A percentile compares a stretch with the other conserved stretches of the same genome.
Conservation (phyloP, 306 rosid species). For the Vigna radiata region DNA sequence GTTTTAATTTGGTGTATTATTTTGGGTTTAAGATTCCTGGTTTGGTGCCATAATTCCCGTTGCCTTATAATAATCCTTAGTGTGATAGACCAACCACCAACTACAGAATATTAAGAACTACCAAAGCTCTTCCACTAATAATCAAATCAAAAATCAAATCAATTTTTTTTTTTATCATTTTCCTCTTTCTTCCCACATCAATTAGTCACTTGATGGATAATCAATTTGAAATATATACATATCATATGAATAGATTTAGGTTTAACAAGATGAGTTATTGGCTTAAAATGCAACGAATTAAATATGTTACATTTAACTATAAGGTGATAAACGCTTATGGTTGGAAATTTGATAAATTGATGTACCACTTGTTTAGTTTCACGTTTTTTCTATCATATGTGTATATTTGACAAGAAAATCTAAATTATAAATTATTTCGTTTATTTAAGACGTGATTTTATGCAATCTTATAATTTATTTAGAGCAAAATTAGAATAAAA, state of each 20-base stretch:
- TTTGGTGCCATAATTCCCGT: conserved; percentile 63
- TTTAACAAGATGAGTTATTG: too few relatives aligned
- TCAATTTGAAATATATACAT: not conserved
- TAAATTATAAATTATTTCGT: too few relatives aligned
- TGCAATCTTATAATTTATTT: too few relatives aligned
- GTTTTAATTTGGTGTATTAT: conserved; percentile 1
- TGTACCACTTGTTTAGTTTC: too few relatives aligned
- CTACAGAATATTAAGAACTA: conserved; percentile 9
- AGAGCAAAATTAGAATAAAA: too few relatives aligned
- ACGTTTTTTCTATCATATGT: too few relatives aligned
- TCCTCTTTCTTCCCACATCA: conserved; percentile 8
- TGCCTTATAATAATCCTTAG: conserved; percentile 27
- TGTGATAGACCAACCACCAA: conserved; percentile 51
- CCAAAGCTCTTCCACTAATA: not conserved
- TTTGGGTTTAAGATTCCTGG: conserved; percentile 38
- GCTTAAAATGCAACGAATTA: too few relatives aligned
- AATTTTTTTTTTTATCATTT: not conserved
- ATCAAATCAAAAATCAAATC: conserved; percentile 10
- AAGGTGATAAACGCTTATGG: too few relatives aligned
- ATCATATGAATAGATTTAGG: not conserved
- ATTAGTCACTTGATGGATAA: conserved; percentile 7
- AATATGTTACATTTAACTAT: too few relatives aligned
- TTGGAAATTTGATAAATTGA: too few relatives aligned
- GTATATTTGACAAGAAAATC: too few relatives aligned
- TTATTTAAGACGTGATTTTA: too few relatives aligned